phyloP scores from a whole-genome alignment of 139 green algal genomes.

The Tetradesmus lagerheimii region DNA sequence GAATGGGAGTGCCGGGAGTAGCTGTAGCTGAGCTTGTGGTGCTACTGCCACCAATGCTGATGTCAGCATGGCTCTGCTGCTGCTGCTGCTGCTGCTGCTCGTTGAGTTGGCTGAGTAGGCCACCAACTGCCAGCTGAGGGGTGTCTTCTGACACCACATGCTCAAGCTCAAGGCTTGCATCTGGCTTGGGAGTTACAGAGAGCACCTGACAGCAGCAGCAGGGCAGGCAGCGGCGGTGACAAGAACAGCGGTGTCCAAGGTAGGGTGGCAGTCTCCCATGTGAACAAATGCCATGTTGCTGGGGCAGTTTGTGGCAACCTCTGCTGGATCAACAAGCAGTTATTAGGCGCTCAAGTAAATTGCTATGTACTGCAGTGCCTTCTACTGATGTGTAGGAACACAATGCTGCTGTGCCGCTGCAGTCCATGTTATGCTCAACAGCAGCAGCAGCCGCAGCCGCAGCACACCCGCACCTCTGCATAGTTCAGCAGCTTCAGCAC shows the following conservation, averaged over 20 bases:
- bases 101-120: neutral
- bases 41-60: neutral
- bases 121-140: neutral
- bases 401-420: too few species aligned
- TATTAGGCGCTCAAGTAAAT: too few species aligned
- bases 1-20: neutral
- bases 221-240: neutral
- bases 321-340: too few species aligned
- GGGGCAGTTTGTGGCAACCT: too few species aligned
- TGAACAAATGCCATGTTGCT: too few species aligned
- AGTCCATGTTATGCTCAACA: too few species aligned
- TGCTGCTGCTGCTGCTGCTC: neutral
- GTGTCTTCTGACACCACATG: neutral
- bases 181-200: neutral
- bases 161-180: neutral
- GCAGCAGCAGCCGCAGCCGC: neutral
- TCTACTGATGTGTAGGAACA: too few species aligned
- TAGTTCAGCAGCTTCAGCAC: conserved; percentile 9
- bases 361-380: too few species aligned
- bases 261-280: too few species aligned
- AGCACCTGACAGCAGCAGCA: neutral
- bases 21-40: neutral
- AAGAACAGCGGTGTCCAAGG: too few species aligned
- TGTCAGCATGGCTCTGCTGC: neutral
- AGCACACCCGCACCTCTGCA: neutral